phyloP scores from a whole-genome alignment of 1,139 yeast species.

The Zygosaccharomyces sapae region DNA sequence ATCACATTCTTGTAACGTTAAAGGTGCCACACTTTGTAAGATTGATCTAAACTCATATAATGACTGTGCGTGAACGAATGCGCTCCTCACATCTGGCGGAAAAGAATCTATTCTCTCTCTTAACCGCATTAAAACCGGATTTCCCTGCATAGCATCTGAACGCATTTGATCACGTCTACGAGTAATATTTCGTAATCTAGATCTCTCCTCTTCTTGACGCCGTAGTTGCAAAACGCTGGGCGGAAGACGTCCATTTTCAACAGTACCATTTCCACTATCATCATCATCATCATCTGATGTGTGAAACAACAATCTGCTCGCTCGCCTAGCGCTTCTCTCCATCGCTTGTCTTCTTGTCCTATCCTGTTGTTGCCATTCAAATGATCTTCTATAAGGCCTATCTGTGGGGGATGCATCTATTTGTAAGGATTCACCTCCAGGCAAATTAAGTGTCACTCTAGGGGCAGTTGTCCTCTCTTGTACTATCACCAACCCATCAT shows the following conservation, averaged over 20 bases:
- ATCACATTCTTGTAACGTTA: conserved; percentile 20
- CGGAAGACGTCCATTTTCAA: conserved; percentile 15
- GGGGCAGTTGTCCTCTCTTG: conserved; percentile 29
- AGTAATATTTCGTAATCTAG: conserved; percentile 11
- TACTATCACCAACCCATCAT: conserved; percentile 29
- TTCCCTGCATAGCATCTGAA: conserved; percentile 7
- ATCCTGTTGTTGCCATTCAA: conserved; percentile 24
- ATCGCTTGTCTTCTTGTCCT: conserved; percentile 21
- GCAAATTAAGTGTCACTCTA: conserved; percentile 25
- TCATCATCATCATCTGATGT: conserved; percentile 14
- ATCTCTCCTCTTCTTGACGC: conserved; percentile 13
- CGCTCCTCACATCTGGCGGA: conserved; percentile 24
- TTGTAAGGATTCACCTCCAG: conserved; percentile 29
- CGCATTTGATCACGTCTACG: conserved; percentile 14
- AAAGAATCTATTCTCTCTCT: conserved; percentile 17
- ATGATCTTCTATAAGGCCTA: conserved; percentile 29
- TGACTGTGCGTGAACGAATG: conserved; percentile 27
- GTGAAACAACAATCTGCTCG: conserved; percentile 18
- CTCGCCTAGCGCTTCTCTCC: conserved; percentile 23
- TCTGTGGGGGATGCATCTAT: conserved; percentile 26
- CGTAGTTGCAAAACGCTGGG: conserved; percentile 12
- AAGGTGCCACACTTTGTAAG: conserved; percentile 21
- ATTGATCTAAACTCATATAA: conserved; percentile 25
- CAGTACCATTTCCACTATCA: conserved; percentile 6
- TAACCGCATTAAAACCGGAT: conserved; percentile 15